A percentile compares a stretch with the other conserved stretches of the same genome.
phyloP scores from a whole-genome alignment of 1,139 yeast genomes.

The Debaryomycetaceae sp. region DNA sequence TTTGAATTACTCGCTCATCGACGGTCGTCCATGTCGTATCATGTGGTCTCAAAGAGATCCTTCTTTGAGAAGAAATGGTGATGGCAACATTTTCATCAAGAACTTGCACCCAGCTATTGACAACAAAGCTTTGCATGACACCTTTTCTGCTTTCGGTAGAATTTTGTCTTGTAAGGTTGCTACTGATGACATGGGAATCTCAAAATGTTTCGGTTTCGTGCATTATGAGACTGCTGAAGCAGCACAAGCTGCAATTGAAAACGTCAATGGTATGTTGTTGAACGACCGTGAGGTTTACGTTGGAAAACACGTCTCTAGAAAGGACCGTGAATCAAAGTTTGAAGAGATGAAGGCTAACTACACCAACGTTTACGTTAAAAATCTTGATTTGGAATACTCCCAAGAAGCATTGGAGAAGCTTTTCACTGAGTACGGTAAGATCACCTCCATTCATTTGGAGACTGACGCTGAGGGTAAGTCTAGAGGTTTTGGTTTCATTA shows the following conservation, averaged over 20 bases:
- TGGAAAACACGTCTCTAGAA: constrained; percentile 89
- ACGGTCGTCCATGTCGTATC: constrained; percentile 97
- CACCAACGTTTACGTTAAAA: constrained; percentile 94
- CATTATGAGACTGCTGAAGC: constrained; percentile 94
- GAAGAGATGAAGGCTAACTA: constrained; percentile 90
- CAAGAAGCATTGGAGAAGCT: constrained; percentile 73
- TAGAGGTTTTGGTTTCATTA: constrained; percentile 94
- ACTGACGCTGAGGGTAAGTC: constrained; percentile 86
- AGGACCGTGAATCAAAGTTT: constrained; percentile 93
- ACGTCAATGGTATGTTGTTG: constrained; percentile 97
- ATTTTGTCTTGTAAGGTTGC: constrained; percentile 98
- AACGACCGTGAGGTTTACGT: constrained; percentile 96
- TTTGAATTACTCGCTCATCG: constrained; percentile 89
- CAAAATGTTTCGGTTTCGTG: constrained; percentile 97
- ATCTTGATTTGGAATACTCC: constrained; percentile 69
- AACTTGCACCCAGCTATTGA: constrained; percentile 98
- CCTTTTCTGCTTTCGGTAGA: constrained; percentile 95
- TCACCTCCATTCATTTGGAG: constrained; percentile 84
- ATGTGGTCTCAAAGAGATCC: constrained; percentile 99
- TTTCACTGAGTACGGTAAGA: constrained; percentile 71
- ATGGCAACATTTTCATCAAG: constrained; percentile 96
- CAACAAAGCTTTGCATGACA: constrained; percentile 97
- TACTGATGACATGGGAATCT: constrained; percentile 85
- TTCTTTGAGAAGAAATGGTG: constrained; percentile 90
- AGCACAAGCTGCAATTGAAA: constrained; percentile 93